Conservation (phyloP, 306 rosid genomes). For the Begonia peltatifolia region DNA sequence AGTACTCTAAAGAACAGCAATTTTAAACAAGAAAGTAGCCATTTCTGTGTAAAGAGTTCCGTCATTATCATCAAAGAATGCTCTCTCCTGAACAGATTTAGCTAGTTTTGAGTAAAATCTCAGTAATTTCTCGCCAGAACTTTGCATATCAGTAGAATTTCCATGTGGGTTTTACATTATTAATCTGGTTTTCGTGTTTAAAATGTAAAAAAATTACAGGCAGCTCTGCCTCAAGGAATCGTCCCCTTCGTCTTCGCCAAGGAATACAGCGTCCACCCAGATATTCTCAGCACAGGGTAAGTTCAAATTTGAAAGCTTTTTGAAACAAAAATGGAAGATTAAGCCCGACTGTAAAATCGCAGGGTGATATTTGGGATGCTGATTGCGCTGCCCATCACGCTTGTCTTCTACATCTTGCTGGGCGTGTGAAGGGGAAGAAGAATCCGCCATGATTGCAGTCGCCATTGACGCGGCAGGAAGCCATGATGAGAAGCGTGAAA, state of each 20-base stretch:
- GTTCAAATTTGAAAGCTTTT: background rate
- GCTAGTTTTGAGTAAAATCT: background rate
- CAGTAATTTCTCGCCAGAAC: background rate
- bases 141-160: background rate
- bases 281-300: constrained; percentile 90
- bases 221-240: constrained; percentile 98
- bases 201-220: constrained; percentile 21
- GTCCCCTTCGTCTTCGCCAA: constrained; percentile 97
- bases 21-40: too few species aligned
- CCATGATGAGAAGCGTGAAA: background rate
- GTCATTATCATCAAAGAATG: too few species aligned
- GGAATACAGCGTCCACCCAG: constrained; percentile 86
- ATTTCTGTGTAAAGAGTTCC: too few species aligned
- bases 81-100: background rate
- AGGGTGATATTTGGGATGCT: constrained; percentile 92
- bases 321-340: background rate
- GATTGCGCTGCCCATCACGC: constrained; percentile 80
- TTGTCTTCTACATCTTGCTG: constrained; percentile 75
- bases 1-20: constrained; percentile 8
- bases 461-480: constrained; percentile 12
- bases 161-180: background rate
- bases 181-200: too few species aligned
- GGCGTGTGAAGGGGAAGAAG: constrained; percentile 44
- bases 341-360: constrained; percentile 14
- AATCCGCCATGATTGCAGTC: constrained; percentile 11